Evolutionary conservation across 1,284 basidiomycete species (phyloP).

Genomic region (Phylloporus sp.): DNA sequence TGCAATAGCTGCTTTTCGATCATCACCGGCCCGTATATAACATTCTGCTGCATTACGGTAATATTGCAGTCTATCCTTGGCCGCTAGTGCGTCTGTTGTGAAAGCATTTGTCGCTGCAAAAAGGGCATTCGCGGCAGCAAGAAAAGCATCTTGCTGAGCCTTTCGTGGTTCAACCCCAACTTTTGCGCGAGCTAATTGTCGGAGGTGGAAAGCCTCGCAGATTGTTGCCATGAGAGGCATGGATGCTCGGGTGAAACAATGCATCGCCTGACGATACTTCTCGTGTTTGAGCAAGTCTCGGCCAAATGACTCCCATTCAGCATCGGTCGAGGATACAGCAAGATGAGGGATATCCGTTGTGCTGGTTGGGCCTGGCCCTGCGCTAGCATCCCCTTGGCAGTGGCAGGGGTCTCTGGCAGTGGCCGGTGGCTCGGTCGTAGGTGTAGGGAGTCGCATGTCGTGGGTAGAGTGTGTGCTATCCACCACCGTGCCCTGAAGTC

Average conservation of each 20-base stretch:
- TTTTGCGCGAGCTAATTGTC: conserved; percentile 49
- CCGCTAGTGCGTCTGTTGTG: conserved; percentile 31
- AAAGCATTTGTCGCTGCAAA: conserved; percentile 59
- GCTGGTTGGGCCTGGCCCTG: no score
- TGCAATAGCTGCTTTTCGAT: conserved; percentile 53
- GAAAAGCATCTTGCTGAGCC: conserved; percentile 49
- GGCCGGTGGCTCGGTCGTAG: no score
- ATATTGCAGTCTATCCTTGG: conserved; percentile 47
- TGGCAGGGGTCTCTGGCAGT: no score
- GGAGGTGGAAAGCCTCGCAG: conserved; percentile 53
- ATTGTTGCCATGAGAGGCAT: conserved; percentile 54
- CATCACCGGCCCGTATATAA: conserved; percentile 51
- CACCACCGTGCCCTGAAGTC: no score
- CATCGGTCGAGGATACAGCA: conserved; percentile 54
- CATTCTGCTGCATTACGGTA: conserved; percentile 62
- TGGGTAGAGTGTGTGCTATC: no score
- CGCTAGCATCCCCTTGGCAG: no score
- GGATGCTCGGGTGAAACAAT: conserved; percentile 66
- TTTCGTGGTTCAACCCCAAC: conserved; percentile 27
- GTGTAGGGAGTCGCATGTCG: no score
- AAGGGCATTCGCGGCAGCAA: conserved; percentile 46
- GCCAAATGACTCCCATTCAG: conserved; percentile 67
- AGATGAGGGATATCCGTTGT: conserved; percentile 58
- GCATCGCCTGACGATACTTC: conserved; percentile 65
- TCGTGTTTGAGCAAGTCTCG: conserved; percentile 60